phyloP scores from a whole-genome alignment of 2,329 filamentous ascomycete species.

The Chaetomiaceae sp. region DNA sequence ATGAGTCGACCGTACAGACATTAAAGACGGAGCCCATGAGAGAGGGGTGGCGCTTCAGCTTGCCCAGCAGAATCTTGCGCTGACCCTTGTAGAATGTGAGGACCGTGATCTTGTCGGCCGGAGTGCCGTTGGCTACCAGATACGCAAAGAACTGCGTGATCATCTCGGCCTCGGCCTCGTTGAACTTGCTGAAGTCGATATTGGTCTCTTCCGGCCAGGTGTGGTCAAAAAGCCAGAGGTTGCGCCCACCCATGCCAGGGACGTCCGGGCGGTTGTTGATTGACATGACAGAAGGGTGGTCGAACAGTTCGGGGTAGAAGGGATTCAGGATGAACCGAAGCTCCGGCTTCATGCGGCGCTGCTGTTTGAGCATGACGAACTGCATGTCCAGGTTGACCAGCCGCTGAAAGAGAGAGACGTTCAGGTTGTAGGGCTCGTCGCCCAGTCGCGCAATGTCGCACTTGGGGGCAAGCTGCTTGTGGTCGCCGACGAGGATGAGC shows the following conservation, averaged over 20 bases:
- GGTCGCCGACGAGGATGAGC: conserved; percentile 65
- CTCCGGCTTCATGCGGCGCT: conserved; percentile 55
- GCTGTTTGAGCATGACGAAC: conserved; percentile 60
- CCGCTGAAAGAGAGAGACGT: conserved; percentile 75
- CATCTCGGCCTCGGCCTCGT: conserved; percentile 70
- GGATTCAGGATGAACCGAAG: conserved; percentile 43
- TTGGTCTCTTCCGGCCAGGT: conserved; percentile 61
- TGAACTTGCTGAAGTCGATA: conserved; percentile 61
- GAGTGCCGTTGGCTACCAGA: conserved; percentile 63
- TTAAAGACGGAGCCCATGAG: conserved; percentile 40
- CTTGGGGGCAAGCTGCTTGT: conserved; percentile 70
- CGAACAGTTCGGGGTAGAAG: conserved; percentile 43
- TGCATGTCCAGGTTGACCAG: conserved; percentile 63
- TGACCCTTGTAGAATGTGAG: conserved; percentile 89
- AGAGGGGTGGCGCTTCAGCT: conserved; percentile 35
- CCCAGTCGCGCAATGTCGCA: conserved; percentile 59
- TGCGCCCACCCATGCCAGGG: conserved; percentile 36
- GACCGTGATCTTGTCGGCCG: conserved; percentile 63
- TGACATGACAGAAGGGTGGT: conserved; percentile 39
- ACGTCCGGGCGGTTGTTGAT: conserved; percentile 36
- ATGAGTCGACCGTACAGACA: conserved; percentile 80
- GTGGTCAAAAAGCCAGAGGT: conserved; percentile 43
- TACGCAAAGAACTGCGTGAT: conserved; percentile 68
- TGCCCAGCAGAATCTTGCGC: conserved; percentile 56
- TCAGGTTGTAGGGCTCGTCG: conserved; percentile 58